phyloP scores from a whole-genome alignment of 441 rosid genomes.

The Adansonia gregorii region DNA sequence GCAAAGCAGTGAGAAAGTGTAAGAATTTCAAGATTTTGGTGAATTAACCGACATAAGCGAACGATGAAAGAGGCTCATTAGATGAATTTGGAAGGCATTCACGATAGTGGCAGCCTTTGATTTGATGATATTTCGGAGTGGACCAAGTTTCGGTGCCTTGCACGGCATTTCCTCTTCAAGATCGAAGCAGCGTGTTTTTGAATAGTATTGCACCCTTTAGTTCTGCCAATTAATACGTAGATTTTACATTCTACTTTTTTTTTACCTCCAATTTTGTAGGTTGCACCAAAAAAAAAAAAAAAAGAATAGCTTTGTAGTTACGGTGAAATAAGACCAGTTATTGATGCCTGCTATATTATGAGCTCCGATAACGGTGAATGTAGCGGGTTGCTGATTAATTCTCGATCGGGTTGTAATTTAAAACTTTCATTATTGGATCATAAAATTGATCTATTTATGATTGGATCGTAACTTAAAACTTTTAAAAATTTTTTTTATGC shows the following conservation, averaged over 20 bases:
- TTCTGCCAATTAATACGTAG: not conserved
- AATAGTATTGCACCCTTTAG: not conserved
- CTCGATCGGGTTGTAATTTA: too few relatives aligned
- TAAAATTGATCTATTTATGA: too few relatives aligned
- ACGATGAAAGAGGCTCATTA: not conserved
- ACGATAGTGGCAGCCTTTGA: not conserved
- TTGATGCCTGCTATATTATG: not conserved
- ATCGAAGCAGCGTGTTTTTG: not conserved
- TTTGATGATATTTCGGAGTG: not conserved
- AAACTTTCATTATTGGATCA: too few relatives aligned
- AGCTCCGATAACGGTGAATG: not conserved
- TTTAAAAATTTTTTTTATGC: too few relatives aligned
- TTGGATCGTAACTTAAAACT: too few relatives aligned
- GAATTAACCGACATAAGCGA: too few relatives aligned
- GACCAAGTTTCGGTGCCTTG: not conserved
- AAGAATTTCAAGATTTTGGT: conserved; percentile 5
- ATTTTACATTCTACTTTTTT: not conserved
- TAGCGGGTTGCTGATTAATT: too few relatives aligned
- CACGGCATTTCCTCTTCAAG: conserved; percentile 13
- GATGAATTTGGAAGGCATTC: not conserved
- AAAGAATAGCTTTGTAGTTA: not conserved
- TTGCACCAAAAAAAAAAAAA: not conserved
- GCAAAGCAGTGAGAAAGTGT: conserved; percentile 46
- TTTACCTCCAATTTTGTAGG: not conserved
- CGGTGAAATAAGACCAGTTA: not conserved